These are phyloP conservation scores for Fusarium circinatum DNA, from an alignment of 2,329 filamentous ascomycete genomes.

Conservation along the genomic window DNA sequence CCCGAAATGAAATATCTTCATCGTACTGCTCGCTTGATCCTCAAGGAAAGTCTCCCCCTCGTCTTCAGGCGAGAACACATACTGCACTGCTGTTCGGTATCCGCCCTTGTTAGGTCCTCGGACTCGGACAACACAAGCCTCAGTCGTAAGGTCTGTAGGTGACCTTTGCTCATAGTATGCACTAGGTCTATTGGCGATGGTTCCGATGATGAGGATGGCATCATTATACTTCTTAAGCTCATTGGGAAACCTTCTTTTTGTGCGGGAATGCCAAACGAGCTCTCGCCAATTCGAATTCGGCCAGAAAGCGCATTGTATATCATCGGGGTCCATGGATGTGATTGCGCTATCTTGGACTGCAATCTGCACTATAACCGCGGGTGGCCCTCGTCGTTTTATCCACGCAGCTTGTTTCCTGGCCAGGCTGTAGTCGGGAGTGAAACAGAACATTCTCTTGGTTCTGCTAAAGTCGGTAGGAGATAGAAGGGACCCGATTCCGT, in stretches of 20 bases:
- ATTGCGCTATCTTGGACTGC: neutral
- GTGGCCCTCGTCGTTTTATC: neutral
- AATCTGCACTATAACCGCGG: neutral
- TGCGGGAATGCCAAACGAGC: neutral
- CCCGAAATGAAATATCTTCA: neutral
- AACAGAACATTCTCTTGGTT: accelerated
- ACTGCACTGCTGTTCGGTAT: neutral
- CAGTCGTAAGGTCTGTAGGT: neutral
- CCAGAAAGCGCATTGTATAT: neutral
- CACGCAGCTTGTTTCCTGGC: neutral
- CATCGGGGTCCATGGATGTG: neutral
- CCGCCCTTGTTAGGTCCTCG: neutral
- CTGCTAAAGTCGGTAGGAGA: neutral
- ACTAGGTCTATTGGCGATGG: neutral
- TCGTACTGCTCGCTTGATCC: neutral
- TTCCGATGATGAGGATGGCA: neutral
- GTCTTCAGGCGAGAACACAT: neutral
- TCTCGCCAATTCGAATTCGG: neutral
- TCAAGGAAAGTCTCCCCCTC: neutral
- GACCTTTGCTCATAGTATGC: neutral
- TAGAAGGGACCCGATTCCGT: neutral
- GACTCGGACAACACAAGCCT: neutral
- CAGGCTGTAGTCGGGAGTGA: neutral
- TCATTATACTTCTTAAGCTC: neutral
- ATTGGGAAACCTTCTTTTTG: neutral